Evolutionary conservation across 2,329 filamentous ascomycete species (phyloP), one percentile per base, ranked within the genome.

Genomic region (Cladobotryum mycophilum): DNA sequence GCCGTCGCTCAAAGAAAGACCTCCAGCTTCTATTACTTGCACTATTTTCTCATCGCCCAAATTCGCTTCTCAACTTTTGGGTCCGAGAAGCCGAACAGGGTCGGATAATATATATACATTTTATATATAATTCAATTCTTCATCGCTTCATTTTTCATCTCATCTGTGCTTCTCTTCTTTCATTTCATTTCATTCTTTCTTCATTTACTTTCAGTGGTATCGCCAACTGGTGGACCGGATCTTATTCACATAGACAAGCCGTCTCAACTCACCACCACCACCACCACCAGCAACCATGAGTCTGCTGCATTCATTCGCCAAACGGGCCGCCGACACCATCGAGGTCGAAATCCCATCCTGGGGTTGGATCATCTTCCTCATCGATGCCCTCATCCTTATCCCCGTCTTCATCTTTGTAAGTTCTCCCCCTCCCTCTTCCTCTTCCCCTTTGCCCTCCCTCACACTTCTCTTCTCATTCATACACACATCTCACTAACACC

Each of bases 351-450:
- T 69, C 48, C 72, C 71, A 15, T 55, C 58, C n/a, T 75, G 71
- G 72, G 63, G 69, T n/a, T 62, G 56, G 54, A 55, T 61, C 38
- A 53, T 79, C 51, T 44, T 74, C 43, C 49, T 73, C 15, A 47
- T 67, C 47, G 65, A 77, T 55, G 47, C 71, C 41, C 25, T 78
- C 34, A 45, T 78, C 53, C 72, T 79, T 56, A 47, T 77, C 11
- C 76, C 76, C 35, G 17, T 72, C 22, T 53, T 73, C 35, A 6
- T 77, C 47, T 57, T 73, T 41, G 75, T 79, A 66, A 56, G 69
- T 63, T 14, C 13, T 8, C 25, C 6, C 9, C 25, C 25, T 6
- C 25, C 6, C 25, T 6, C 6, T 8, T 6, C 6, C 25, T 25
- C 22, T 43, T 20, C n/a, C n/a, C n/a, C n/a, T n/a, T n/a, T n/a